Evolutionary conservation across 257 asterid genomes (phyloP).

Genomic region (Solanum chaucha): DNA sequence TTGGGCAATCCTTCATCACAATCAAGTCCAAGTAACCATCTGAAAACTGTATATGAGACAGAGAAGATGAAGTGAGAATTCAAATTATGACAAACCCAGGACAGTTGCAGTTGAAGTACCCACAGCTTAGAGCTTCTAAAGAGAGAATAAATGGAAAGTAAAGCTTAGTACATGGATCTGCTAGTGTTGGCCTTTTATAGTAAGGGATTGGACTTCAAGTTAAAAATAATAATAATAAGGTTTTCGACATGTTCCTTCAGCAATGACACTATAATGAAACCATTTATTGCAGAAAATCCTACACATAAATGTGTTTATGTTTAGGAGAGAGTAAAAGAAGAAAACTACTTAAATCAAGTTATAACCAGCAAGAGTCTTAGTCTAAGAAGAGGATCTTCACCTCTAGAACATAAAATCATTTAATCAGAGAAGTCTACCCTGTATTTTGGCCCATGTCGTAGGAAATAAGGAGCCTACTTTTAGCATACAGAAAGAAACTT

Average conservation of each 20-base stretch:
- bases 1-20: conserved; percentile 69
- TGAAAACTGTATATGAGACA: conserved; percentile 56
- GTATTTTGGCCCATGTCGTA: neutral
- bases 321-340: neutral
- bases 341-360: neutral
- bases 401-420: neutral
- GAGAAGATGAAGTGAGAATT: neutral
- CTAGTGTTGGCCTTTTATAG: neutral
- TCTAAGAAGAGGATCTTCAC: neutral
- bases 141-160: neutral
- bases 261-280: neutral
- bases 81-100: neutral
- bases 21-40: conserved; percentile 93
- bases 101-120: neutral
- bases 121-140: neutral
- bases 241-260: neutral
- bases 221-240: neutral
- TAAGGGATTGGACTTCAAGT: neutral
- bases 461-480: neutral
- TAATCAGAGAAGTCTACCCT: neutral
- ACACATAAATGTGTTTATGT: neutral
- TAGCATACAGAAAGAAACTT: neutral
- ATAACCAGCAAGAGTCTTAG: neutral
- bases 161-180: neutral
- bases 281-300: neutral